These are phyloP conservation scores for Rosa multiflora DNA, from an alignment of 306 rosid species.

Conservation along the genomic window DNA sequence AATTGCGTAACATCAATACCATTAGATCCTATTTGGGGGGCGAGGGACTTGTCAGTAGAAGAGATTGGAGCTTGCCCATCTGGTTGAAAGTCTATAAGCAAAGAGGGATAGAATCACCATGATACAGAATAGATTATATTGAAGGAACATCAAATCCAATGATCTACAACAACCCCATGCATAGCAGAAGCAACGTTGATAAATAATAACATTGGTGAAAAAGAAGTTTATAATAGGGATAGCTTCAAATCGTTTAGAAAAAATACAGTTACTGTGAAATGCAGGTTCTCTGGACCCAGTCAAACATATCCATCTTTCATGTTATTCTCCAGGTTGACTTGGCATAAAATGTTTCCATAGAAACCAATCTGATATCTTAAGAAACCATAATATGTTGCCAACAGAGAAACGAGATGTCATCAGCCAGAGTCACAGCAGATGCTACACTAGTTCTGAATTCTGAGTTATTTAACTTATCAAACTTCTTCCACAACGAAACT, in stretches of 20 bases:
- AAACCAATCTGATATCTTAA: background rate
- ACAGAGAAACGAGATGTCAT: background rate
- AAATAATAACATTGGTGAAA: background rate
- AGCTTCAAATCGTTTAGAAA: background rate
- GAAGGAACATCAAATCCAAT: background rate
- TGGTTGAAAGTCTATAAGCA: constrained; percentile 42
- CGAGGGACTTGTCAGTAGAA: constrained; percentile 48
- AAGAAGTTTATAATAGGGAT: background rate
- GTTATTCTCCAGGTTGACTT: background rate
- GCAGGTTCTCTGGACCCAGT: background rate
- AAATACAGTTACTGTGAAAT: background rate
- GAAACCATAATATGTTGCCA: background rate
- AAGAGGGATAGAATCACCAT: background rate
- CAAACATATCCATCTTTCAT: background rate
- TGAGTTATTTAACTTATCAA: background rate
- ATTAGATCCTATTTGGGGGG: constrained; percentile 22
- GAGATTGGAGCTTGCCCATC: constrained; percentile 61
- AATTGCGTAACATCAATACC: constrained; percentile 35
- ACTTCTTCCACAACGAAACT: background rate
- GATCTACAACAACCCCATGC: background rate
- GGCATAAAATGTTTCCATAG: background rate
- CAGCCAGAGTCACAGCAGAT: too few relatives aligned
- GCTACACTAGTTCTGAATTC: background rate
- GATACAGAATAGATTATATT: background rate
- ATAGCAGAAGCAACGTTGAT: background rate